These are phyloP conservation scores for Ophiostoma himal-ulmi DNA, from an alignment of 2,329 filamentous ascomycete genomes.

Conservation along the genomic window DNA sequence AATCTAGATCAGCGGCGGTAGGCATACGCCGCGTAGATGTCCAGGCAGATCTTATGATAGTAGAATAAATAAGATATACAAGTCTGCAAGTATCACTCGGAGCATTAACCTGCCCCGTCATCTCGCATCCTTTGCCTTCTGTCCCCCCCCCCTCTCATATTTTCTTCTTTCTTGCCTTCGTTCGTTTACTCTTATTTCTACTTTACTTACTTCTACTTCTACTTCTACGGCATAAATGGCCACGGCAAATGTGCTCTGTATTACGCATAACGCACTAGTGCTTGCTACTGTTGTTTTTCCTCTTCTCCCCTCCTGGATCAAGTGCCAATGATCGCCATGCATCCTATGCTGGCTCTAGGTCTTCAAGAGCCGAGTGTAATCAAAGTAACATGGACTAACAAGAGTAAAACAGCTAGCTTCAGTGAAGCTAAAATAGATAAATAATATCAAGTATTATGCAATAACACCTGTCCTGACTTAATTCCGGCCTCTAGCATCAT, in stretches of 20 bases:
- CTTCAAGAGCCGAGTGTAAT: constrained; percentile 4
- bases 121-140: neutral
- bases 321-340: constrained; percentile 13
- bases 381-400: neutral
- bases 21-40: neutral
- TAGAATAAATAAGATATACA: neutral
- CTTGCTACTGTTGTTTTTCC: neutral
- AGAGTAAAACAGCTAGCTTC: neutral
- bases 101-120: constrained; percentile 1
- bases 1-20: neutral
- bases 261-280: neutral
- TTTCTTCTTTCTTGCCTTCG: neutral
- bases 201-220: neutral
- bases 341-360: constrained; percentile 3
- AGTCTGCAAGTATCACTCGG: neutral
- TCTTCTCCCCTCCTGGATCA: constrained; percentile 2
- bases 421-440: neutral
- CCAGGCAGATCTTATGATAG: too few species aligned
- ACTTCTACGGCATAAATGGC: neutral
- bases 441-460: neutral
- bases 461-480: neutral
- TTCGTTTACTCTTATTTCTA: neutral
- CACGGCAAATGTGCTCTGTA: constrained; percentile 5
- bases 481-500: neutral
- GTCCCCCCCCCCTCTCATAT: neutral